phyloP scores from a whole-genome alignment of 1,284 basidiomycete species.

The Tilletia horrida region DNA sequence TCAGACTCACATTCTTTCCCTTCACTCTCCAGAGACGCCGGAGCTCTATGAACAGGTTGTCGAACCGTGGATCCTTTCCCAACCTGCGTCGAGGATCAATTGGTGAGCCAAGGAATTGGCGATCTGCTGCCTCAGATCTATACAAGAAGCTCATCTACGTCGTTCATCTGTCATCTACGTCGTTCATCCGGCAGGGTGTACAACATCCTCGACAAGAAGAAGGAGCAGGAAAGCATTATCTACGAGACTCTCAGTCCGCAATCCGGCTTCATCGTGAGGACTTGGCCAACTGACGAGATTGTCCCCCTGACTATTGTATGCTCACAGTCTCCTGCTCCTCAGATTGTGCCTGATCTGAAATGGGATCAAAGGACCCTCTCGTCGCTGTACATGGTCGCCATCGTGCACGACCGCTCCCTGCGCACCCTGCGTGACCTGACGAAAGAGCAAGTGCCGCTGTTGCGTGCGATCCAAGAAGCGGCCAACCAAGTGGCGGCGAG shows the following conservation, averaged over 20 bases:
- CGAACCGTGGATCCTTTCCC: constrained; percentile 45
- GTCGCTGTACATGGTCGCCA: constrained; percentile 56
- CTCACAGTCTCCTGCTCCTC: neutral
- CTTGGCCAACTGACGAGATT: too few species aligned
- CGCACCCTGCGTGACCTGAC: constrained; percentile 58
- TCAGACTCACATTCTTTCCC: neutral
- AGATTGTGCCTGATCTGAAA: constrained; percentile 53
- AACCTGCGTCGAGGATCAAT: constrained; percentile 60
- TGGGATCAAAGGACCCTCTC: constrained; percentile 72
- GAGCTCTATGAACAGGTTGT: constrained; percentile 42
- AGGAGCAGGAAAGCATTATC: constrained; percentile 75
- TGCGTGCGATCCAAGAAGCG: constrained; percentile 66
- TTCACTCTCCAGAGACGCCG: constrained; percentile 35
- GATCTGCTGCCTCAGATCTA: too few species aligned
- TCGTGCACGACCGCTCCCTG: constrained; percentile 52
- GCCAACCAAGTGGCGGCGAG: constrained; percentile 62
- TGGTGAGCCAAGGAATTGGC: constrained; percentile 67
- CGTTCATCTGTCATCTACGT: too few species aligned
- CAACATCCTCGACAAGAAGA: constrained; percentile 75
- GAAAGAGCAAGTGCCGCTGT: constrained; percentile 66
- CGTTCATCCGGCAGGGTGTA: constrained; percentile 66
- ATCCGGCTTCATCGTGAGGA: constrained; percentile 66
- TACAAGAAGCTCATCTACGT: too few species aligned
- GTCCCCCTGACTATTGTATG: neutral
- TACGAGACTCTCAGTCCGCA: constrained; percentile 63